Conservation (phyloP, 1,284 basidiomycete genomes). For the Ceratobasidium sp. region DNA sequence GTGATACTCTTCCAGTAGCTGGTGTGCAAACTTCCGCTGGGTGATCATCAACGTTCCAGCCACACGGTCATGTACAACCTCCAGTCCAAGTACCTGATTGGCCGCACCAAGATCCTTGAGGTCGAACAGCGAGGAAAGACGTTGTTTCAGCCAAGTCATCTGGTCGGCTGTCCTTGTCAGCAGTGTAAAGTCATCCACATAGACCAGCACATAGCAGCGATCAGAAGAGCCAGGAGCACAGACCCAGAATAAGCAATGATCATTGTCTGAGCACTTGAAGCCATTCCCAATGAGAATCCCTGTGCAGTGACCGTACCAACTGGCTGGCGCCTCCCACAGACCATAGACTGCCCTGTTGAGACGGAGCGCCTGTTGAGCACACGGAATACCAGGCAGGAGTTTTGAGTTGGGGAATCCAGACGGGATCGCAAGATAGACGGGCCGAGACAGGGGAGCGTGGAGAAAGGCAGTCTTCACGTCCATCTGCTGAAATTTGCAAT, state of each 20-base stretch:
- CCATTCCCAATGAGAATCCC: background rate
- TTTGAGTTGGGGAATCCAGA: conserved; percentile 40
- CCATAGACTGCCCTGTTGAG: conserved; percentile 23
- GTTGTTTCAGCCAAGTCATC: conserved; percentile 9
- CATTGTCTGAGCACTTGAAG: background rate
- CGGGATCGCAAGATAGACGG: conserved; percentile 50
- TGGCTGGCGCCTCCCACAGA: background rate
- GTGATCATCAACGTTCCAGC: conserved; percentile 12
- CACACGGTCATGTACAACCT: conserved; percentile 8
- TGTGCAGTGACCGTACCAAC: background rate
- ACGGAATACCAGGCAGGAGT: background rate
- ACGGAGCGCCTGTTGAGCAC: background rate
- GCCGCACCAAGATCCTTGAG: conserved; percentile 25
- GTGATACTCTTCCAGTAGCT: conserved; percentile 5
- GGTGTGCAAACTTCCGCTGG: conserved; percentile 11
- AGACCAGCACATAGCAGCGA: conserved; percentile 17
- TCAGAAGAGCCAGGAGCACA: too few species aligned
- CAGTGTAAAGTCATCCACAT: conserved; percentile 26
- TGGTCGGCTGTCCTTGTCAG: background rate
- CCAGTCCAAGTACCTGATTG: conserved; percentile 5
- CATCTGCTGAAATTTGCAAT: conserved; percentile 59
- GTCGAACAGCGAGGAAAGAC: background rate
- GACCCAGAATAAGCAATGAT: conserved; percentile 8
- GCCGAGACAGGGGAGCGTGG: conserved; percentile 47
- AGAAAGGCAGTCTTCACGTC: conserved; percentile 61